Percentiles rank a stretch among this genome's conserved stretches.
phyloP scores from a whole-genome alignment of 2,329 filamentous ascomycete genomes.

The Alternaria brassicicola region DNA sequence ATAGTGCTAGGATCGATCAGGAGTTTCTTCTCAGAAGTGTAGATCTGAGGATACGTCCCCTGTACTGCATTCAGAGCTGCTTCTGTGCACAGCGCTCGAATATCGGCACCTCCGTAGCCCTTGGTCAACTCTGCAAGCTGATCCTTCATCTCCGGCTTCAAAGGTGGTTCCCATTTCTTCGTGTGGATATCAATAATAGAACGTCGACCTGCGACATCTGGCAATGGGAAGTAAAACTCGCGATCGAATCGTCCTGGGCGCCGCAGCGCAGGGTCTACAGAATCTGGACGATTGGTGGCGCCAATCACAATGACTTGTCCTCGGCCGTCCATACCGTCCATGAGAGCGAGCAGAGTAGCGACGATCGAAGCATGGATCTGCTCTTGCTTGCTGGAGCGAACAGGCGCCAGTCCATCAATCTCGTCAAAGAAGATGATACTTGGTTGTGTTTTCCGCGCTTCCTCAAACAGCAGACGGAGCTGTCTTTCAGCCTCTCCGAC shows the following conservation, averaged over 20 bases:
- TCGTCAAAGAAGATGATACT: slow-evolving; percentile 99
- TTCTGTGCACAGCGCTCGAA: slow-evolving; percentile 93
- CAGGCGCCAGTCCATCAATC: slow-evolving; percentile 94
- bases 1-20: slow-evolving; percentile 86
- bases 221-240: slow-evolving; percentile 97
- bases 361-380: slow-evolving; percentile 96
- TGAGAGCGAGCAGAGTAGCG: slow-evolving; percentile 57
- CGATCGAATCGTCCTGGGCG: slow-evolving; percentile 93
- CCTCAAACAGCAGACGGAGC: slow-evolving; percentile 89
- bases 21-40: slow-evolving; percentile 86
- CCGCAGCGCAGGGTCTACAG: slow-evolving; percentile 93
- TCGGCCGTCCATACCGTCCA: slow-evolving; percentile 60
- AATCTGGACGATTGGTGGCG: slow-evolving; percentile 96
- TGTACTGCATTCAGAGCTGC: slow-evolving; percentile 95
- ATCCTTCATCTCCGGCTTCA: slow-evolving; percentile 79
- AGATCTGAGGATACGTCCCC: slow-evolving; percentile 94
- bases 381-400: slow-evolving; percentile 96
- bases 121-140: slow-evolving; percentile 88
- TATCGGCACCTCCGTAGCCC: slow-evolving; percentile 93
- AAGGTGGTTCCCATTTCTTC: slow-evolving; percentile 81
- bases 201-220: slow-evolving; percentile 77
- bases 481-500: slow-evolving; percentile 98
- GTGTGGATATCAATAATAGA: slow-evolving; percentile 96
- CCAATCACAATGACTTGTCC: slow-evolving; percentile 96
- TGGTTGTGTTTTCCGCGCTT: slow-evolving; percentile 92